A percentile compares a stretch with the other conserved stretches of the same genome.
These are phyloP conservation scores for Mortierella sp. DNA, from an alignment of 371 early-diverging fungal species.

Conservation along the genomic window DNA sequence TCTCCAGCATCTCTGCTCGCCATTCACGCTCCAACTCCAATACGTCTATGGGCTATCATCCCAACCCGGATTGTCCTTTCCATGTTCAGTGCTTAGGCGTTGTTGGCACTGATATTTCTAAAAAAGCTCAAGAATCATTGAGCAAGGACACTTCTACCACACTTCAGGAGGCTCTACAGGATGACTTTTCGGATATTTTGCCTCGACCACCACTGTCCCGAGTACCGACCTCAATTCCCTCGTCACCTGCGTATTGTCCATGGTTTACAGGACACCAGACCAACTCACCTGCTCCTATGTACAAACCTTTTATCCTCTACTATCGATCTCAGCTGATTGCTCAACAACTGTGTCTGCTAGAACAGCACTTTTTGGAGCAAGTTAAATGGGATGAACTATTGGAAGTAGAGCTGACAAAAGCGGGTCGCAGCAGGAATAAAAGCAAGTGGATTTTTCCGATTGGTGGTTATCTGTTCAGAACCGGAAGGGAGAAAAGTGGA, in stretches of 20 bases:
- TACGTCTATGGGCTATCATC: conserved; percentile 39
- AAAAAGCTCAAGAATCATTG: not conserved
- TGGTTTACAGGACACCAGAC: not conserved
- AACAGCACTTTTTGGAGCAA: conserved; percentile 64
- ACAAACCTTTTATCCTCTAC: conserved; percentile 65
- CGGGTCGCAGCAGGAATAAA: conserved; percentile 31
- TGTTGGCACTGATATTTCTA: conserved; percentile 2
- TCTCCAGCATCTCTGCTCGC: conserved; percentile 28
- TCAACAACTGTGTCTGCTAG: conserved; percentile 69
- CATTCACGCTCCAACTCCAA: conserved; percentile 52
- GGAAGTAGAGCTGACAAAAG: conserved; percentile 63
- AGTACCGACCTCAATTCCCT: not conserved
- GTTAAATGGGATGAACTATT: conserved; percentile 70
- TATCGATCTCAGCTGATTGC: conserved; percentile 71
- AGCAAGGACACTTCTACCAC: conserved; percentile 8
- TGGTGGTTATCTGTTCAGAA: conserved; percentile 33
- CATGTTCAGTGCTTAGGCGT: conserved; percentile 24
- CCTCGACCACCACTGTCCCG: not conserved
- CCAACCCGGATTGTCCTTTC: conserved; percentile 46
- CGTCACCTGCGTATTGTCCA: conserved; percentile 25
- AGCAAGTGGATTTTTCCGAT: conserved; percentile 24
- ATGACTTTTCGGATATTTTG: conserved; percentile 1
- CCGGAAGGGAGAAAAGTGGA: conserved; percentile 25
- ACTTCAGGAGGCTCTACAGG: conserved; percentile 23
- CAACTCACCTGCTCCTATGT: conserved; percentile 16